A percentile compares a stretch with the other conserved stretches of the same genome.
Conservation (phyloP, 2,329 filamentous ascomycete genomes). For the Exophiala aquamarina region DNA sequence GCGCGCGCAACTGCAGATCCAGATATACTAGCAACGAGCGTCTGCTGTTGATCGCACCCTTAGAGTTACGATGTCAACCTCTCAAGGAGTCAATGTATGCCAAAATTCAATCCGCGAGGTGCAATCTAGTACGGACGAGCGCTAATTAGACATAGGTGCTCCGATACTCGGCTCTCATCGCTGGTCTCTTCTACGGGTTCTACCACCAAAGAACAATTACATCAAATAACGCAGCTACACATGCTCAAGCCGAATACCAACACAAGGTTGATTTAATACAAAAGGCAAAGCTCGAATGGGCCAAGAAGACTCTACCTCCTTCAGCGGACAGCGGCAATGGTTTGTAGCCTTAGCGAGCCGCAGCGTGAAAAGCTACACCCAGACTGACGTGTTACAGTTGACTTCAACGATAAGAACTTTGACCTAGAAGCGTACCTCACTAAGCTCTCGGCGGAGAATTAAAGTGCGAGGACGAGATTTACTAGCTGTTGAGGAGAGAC, state of each 20-base stretch:
- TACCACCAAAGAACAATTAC: conserved; percentile 85
- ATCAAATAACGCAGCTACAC: conserved; percentile 66
- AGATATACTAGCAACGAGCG: too few relatives aligned
- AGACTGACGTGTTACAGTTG: conserved; percentile 57
- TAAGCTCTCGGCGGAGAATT: conserved; percentile 26
- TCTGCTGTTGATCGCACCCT: conserved; percentile 1
- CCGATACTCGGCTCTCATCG: conserved; percentile 89
- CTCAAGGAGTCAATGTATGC: conserved; percentile 67
- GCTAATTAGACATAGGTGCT: conserved; percentile 67
- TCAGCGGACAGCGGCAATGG: conserved; percentile 41
- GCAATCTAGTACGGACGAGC: neutral
- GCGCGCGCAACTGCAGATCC: too few relatives aligned
- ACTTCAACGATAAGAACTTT: conserved; percentile 85
- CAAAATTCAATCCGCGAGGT: neutral
- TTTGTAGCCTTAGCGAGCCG: conserved; percentile 23
- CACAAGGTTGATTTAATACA: conserved; percentile 90
- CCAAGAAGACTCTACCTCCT: conserved; percentile 67
- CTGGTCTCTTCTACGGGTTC: conserved; percentile 93
- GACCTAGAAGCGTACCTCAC: conserved; percentile 83
- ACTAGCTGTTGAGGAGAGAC: neutral
- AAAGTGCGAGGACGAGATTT: conserved; percentile 5
- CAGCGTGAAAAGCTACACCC: neutral
- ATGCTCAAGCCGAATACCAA: conserved; percentile 78
- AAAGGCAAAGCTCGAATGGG: conserved; percentile 87
- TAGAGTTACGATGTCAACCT: conserved; percentile 55